These are phyloP conservation scores for Solanum raphanifolium DNA, from an alignment of 257 asterid genomes.

Conservation along the genomic window DNA sequence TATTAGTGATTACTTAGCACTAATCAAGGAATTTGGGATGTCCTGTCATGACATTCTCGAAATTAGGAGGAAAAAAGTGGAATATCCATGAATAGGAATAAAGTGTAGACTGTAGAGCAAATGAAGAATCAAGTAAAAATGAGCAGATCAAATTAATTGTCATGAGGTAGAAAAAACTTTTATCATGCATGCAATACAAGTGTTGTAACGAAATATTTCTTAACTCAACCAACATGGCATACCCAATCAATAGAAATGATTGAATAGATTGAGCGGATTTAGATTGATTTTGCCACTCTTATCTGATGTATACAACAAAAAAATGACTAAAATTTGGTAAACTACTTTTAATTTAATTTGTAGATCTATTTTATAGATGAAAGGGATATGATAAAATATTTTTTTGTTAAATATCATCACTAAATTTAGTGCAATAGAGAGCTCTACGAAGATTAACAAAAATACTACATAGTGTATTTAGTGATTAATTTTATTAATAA, in stretches of 20 bases:
- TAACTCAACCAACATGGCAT: neutral
- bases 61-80: neutral
- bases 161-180: neutral
- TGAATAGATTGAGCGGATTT: neutral
- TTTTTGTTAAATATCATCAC: neutral
- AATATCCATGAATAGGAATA: neutral
- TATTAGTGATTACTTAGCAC: neutral
- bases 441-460: neutral
- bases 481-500: neutral
- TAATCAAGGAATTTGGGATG: neutral
- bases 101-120: neutral
- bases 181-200: neutral
- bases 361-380: neutral
- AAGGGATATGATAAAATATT: neutral
- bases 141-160: neutral
- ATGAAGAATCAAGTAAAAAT: too few species aligned
- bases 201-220: neutral
- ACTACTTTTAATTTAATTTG: neutral
- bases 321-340: neutral
- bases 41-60: neutral
- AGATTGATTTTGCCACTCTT: neutral
- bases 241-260: neutral
- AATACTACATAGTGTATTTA: neutral
- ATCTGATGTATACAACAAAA: neutral
- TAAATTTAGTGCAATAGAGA: neutral